Percentiles rank a stretch among this genome's conserved stretches.
phyloP scores from a whole-genome alignment of 805 yeast species.

The Saccharomycopsis sp. region DNA sequence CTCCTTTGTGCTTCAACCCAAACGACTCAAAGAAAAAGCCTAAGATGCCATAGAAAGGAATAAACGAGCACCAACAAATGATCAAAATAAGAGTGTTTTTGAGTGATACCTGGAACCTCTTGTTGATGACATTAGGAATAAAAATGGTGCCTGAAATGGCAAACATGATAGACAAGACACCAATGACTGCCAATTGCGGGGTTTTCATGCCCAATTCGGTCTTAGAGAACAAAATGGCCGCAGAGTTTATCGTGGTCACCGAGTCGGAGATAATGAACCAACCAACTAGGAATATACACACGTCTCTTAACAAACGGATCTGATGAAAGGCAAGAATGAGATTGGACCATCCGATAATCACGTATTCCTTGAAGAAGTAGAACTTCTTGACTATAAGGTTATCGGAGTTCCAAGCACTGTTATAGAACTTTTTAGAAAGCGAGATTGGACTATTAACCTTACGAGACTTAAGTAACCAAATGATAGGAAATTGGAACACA shows the following conservation, averaged over 20 bases:
- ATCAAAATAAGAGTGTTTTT: slow-evolving; percentile 44
- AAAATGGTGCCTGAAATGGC: slow-evolving; percentile 63
- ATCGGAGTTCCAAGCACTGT: slow-evolving; percentile 14
- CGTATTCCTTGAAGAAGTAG: slow-evolving; percentile 29
- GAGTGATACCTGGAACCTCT: slow-evolving; percentile 36
- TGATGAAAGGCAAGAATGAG: slow-evolving; percentile 49
- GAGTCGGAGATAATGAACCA: slow-evolving; percentile 79
- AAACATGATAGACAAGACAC: slow-evolving; percentile 57
- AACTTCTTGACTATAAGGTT: slow-evolving; percentile 3
- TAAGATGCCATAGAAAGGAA: slow-evolving; percentile 65
- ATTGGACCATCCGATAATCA: slow-evolving; percentile 58
- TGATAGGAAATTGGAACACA: slow-evolving; percentile 58
- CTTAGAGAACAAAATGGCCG: slow-evolving; percentile 71
- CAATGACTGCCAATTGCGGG: slow-evolving; percentile 55
- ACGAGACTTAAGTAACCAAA: slow-evolving; percentile 39
- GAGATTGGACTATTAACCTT: slow-evolving; percentile 31
- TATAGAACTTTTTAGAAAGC: slow-evolving; percentile 17
- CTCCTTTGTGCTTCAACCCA: slow-evolving; percentile 58
- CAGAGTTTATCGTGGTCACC: slow-evolving; percentile 69
- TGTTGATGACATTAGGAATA: slow-evolving; percentile 40
- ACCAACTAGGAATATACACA: slow-evolving; percentile 56
- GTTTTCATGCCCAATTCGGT: slow-evolving; percentile 66
- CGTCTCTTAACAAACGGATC: slow-evolving; percentile 56
- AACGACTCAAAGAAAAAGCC: slow-evolving; percentile 51
- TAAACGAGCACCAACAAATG: slow-evolving; percentile 54